Evolutionary conservation across 768 basidiomycete genomes (phyloP).

Genomic region (Tylopilus sp.): DNA sequence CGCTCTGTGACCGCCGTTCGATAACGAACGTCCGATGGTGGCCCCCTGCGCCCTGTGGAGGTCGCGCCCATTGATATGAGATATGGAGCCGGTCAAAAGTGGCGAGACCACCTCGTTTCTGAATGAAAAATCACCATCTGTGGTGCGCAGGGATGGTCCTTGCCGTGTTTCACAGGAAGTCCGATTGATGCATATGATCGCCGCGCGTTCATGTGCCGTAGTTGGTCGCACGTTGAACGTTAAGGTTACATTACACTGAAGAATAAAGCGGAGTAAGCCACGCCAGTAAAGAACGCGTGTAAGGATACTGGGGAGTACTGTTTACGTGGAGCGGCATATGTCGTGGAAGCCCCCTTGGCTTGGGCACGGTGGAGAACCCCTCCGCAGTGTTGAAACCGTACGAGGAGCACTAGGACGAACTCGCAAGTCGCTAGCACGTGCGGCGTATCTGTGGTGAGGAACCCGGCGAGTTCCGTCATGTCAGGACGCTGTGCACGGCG

Average conservation of each 20-base stretch:
- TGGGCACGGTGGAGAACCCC: slow-evolving; percentile 1
- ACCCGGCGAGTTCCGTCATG: slow-evolving; percentile 13
- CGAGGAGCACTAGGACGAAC: background rate
- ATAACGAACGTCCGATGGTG: slow-evolving; percentile 5
- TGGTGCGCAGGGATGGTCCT: slow-evolving; percentile 6
- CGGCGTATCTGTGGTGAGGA: background rate
- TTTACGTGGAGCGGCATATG: background rate
- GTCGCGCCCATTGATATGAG: slow-evolving; percentile 14
- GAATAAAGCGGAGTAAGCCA: background rate
- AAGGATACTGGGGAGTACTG: background rate
- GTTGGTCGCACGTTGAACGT: slow-evolving; percentile 11
- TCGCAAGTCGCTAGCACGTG: background rate
- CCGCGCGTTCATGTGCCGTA: slow-evolving; percentile 15
- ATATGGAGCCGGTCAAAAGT: slow-evolving; percentile 7
- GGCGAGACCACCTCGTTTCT: slow-evolving; percentile 12
- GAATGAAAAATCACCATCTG: slow-evolving; percentile 27
- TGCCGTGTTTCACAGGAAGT: slow-evolving; percentile 14
- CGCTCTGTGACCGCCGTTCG: slow-evolving; percentile 6
- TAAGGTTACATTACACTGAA: slow-evolving; percentile 12
- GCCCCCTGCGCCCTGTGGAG: slow-evolving; percentile 2
- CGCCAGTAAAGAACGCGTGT: background rate
- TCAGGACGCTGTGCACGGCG: slow-evolving; percentile 5
- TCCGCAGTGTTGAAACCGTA: background rate
- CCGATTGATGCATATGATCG: slow-evolving; percentile 23
- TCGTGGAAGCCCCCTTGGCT: background rate